Base-by-base conservation (phyloP, 1,284 basidiomycete genomes). In the Cerioporus squamosus region DNA sequence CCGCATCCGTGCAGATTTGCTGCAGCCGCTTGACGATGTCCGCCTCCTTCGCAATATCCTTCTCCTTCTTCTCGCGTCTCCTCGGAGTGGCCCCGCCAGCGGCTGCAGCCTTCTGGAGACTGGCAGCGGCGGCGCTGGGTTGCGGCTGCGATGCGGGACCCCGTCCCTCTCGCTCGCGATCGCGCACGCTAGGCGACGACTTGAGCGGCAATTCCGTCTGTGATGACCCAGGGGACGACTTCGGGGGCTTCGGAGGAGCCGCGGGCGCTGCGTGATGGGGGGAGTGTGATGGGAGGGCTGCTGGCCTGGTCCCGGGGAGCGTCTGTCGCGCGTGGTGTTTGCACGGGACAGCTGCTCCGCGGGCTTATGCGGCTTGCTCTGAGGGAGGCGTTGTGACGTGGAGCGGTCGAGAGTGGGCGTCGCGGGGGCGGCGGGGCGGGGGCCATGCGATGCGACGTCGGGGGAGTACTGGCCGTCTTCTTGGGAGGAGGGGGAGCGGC, bases 1-100 rank as follows among this genome's bases (percentile, higher is more conserved):
- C 97, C 5, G 95, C 96, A 70, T 97, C 94, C 1, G 96, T 97
- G 74, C 97, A 99, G 68, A 99, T 98, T 66, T 90, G 88, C 72
- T 94, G 91, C 69, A 99, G 76, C 44, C 95, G 87, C 67, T 89
- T 91, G 61, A 99, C 90, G 60, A 98, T 94, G 70, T 98, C 95
- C 65, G 89, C 87, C 61, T 95, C 93, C 70, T 91, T 90, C 62
- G 87, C 87, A 69, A 91, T 89, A 71, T 91, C 90, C 64, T 81
- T 83, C 60, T 87, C 85, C 74, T 93, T 92, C 80, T 94, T 94
- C 76, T 97, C 93, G 59, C 95, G 79, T 63, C 94, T 77, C 55
- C 95, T 79, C 1, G 94, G 91, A 0, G 92, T 93, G 33, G 91
- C 87, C 20, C 82, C 83, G n/a, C 80, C 85, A 24, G 66, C 66